Conservation (phyloP, 345 rosid species). For the Aegle marmelos region DNA sequence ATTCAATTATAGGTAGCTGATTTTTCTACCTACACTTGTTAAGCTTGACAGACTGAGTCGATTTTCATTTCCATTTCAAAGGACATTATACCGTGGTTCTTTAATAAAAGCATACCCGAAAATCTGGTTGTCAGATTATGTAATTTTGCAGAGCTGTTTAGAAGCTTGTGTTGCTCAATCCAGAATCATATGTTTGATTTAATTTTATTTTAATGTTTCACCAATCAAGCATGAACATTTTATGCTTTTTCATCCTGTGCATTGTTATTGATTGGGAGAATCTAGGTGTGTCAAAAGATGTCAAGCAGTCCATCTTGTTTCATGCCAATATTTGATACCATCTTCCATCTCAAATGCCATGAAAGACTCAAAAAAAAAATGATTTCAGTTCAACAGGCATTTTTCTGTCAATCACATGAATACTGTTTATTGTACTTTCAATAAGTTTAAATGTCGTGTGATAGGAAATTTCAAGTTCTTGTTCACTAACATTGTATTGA, state of each 20-base stretch:
- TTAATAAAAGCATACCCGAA: background rate
- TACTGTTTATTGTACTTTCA: background rate
- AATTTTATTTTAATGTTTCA: background rate
- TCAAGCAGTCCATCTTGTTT: background rate
- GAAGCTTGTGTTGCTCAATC: background rate
- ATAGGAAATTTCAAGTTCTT: background rate
- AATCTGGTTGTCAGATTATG: background rate
- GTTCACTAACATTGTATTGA: conserved; percentile 9
- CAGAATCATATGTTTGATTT: background rate
- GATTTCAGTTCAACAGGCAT: background rate
- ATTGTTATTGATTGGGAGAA: background rate
- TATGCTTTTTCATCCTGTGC: background rate
- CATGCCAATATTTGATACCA: background rate
- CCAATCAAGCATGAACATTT: background rate
- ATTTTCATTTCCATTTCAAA: background rate
- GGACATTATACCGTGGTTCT: background rate
- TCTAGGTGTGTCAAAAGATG: background rate
- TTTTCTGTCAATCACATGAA: background rate
- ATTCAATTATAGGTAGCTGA: background rate
- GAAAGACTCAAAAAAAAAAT: background rate
- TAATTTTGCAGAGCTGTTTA: background rate
- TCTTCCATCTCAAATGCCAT: background rate
- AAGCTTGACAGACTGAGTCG: background rate
- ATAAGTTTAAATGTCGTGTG: background rate
- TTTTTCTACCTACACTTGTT: background rate